Evolutionary conservation across 441 rosid species (phyloP).

Genomic region (Adansonia grandidieri): DNA sequence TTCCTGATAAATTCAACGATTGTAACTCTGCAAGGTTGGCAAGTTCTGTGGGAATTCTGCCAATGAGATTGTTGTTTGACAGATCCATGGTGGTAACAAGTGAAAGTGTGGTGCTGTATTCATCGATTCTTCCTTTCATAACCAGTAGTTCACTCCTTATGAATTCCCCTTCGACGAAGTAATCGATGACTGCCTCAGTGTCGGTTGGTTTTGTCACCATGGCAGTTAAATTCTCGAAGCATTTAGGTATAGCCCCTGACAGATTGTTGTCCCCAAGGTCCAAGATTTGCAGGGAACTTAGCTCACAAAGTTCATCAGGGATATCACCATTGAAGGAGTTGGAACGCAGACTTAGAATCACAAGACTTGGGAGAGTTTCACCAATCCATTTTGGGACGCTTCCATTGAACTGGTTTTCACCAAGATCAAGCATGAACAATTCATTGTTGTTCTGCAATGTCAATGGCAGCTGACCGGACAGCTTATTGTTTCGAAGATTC

Average conservation of each 20-base stretch:
- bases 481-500: conserved; percentile 2
- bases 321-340: background rate
- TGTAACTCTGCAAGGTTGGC: conserved; percentile 4
- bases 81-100: conserved; percentile 33
- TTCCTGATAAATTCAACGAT: conserved; percentile 37
- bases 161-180: background rate
- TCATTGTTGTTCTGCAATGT: background rate
- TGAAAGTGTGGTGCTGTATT: conserved; percentile 17
- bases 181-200: background rate
- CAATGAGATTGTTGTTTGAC: conserved; percentile 25
- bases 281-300: background rate
- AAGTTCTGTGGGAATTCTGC: conserved; percentile 29
- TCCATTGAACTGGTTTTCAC: background rate
- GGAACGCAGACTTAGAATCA: background rate
- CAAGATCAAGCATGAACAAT: background rate
- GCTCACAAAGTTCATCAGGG: background rate
- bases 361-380: background rate
- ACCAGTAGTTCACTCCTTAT: background rate
- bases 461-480: background rate
- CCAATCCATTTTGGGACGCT: conserved; percentile 14
- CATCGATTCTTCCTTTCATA: conserved; percentile 18
- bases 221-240: background rate
- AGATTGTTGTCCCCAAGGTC: conserved; percentile 19
- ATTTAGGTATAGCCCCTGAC: conserved; percentile 9
- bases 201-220: background rate